Evolutionary conservation across 805 yeast species (phyloP).

Genomic region (Nakazawaea populi): DNA sequence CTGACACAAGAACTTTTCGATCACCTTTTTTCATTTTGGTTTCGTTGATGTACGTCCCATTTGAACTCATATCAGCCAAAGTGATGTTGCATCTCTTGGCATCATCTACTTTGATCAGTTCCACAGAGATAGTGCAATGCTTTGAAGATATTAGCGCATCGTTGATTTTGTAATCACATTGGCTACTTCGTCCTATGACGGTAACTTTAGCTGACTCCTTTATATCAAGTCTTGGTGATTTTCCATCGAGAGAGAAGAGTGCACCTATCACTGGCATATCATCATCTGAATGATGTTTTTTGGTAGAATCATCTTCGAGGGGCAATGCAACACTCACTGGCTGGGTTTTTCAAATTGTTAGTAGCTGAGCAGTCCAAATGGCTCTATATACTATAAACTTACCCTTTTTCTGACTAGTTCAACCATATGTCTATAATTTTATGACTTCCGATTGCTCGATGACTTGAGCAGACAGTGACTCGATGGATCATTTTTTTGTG

Average conservation of each 20-base stretch:
- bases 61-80: slow-evolving; percentile 52
- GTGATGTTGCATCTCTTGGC: slow-evolving; percentile 30
- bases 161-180: slow-evolving; percentile 47
- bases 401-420: slow-evolving; percentile 10
- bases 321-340: neutral
- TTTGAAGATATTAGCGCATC: slow-evolving; percentile 53
- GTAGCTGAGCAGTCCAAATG: neutral
- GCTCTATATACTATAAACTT: neutral
- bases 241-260: slow-evolving; percentile 5
- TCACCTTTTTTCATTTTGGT: slow-evolving; percentile 43
- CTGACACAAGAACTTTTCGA: slow-evolving; percentile 47
- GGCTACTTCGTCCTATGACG: slow-evolving; percentile 45
- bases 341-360: neutral
- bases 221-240: neutral
- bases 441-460: neutral
- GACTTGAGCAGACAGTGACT: too few relatives aligned
- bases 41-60: slow-evolving; percentile 66
- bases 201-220: neutral
- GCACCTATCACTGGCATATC: slow-evolving; percentile 1
- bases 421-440: slow-evolving; percentile 1
- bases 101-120: slow-evolving; percentile 27
- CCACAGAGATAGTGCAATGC: slow-evolving; percentile 50
- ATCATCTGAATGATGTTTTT: slow-evolving; percentile 1
- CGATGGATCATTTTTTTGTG: too few relatives aligned
- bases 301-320: neutral